phyloP scores from a whole-genome alignment of 2,329 filamentous ascomycete genomes.

The Pseudogymnoascus sp. region DNA sequence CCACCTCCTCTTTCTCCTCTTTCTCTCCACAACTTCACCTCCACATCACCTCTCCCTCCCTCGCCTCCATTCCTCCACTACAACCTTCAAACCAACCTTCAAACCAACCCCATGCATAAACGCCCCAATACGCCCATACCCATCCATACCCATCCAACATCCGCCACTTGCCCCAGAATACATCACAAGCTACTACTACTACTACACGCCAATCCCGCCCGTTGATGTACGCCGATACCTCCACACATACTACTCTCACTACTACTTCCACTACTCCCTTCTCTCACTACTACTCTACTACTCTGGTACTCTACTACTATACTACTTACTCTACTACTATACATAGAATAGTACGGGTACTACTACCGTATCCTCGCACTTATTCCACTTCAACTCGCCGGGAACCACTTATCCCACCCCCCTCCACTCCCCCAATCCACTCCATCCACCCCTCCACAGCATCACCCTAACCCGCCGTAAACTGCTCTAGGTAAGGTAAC shows the following conservation, averaged over 20 bases:
- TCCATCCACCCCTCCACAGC: conserved; percentile 33
- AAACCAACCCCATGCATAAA: background rate
- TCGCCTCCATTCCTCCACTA: background rate
- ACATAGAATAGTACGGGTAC: background rate
- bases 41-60: background rate
- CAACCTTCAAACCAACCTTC: background rate
- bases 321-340: background rate
- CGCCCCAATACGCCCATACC: background rate
- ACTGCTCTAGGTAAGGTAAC: conserved; percentile 35
- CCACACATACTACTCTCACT: background rate
- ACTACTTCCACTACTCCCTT: too few relatives aligned
- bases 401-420: background rate
- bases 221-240: conserved; percentile 21
- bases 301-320: background rate
- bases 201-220: conserved; percentile 15
- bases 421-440: background rate
- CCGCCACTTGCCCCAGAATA: background rate
- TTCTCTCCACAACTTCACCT: background rate
- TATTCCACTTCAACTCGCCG: background rate
- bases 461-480: conserved; percentile 39
- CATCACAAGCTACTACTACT: conserved; percentile 4
- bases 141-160: background rate
- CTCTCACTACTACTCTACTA: too few relatives aligned
- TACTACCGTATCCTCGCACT: background rate
- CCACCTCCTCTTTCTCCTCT: background rate